A percentile compares a stretch with the other conserved stretches of the same genome.
Conservation (phyloP, 768 basidiomycete species). For the Nevesoporus exiguus region DNA sequence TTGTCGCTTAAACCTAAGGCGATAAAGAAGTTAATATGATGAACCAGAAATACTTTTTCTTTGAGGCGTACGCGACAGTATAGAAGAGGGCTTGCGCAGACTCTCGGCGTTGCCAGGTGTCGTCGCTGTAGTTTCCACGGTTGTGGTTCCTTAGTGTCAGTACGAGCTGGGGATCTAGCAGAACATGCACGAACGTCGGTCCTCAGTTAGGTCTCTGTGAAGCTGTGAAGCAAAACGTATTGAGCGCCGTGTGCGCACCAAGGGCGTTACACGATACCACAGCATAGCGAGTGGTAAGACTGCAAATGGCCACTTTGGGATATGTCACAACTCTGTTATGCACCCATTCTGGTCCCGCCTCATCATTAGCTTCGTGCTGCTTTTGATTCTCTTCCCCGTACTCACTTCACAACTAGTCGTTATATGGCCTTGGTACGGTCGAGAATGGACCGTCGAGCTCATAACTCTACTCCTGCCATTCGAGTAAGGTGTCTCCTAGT, state of each 20-base stretch:
- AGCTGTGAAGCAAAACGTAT: conserved; percentile 9
- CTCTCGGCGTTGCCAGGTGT: not conserved
- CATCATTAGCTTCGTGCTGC: conserved; percentile 64
- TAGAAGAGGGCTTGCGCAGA: not conserved
- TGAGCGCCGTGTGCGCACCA: conserved; percentile 5
- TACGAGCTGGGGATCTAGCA: not conserved
- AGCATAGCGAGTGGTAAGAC: conserved; percentile 17
- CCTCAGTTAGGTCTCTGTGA: not conserved
- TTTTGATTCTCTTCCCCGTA: conserved; percentile 81
- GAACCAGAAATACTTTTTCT: not conserved
- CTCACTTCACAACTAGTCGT: conserved; percentile 88
- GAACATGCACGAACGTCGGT: not conserved
- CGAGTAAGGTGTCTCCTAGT: conserved; percentile 59
- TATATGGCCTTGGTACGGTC: conserved; percentile 91
- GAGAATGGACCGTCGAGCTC: conserved; percentile 68
- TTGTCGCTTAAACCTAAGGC: conserved; percentile 19
- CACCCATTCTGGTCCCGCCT: conserved; percentile 53
- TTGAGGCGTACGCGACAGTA: conserved; percentile 25
- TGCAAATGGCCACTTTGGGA: conserved; percentile 3
- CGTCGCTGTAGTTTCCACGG: not conserved
- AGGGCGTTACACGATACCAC: conserved; percentile 6
- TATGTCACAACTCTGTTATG: conserved; percentile 29
- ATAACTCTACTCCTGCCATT: conserved; percentile 78
- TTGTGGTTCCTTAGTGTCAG: conserved; percentile 11
- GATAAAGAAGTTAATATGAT: not conserved